phyloP scores from a whole-genome alignment of 202 grass and related monocot genomes.

The Digitaria exilis region DNA sequence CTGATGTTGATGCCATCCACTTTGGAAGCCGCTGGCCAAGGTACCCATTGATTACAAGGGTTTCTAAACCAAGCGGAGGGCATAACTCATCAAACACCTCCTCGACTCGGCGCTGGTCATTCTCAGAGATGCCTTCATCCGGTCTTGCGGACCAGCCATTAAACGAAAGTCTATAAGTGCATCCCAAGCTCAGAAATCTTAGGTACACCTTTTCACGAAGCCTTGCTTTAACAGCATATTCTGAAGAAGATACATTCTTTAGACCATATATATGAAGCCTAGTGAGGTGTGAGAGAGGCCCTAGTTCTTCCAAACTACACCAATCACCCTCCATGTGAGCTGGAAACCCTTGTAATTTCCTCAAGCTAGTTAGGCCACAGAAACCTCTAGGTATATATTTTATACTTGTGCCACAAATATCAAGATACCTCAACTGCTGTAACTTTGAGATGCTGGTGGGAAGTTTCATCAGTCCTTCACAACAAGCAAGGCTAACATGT shows the following conservation, averaged over 20 bases:
- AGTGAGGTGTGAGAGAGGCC: background rate
- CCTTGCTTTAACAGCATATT: background rate
- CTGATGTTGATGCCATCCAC: background rate
- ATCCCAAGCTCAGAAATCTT: background rate
- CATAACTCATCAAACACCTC: slow-evolving; percentile 11
- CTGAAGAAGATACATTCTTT: background rate
- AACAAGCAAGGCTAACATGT: background rate
- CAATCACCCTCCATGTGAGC: background rate
- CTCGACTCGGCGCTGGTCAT: background rate
- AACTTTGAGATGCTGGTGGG: background rate
- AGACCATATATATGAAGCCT: background rate
- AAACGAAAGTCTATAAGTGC: background rate
- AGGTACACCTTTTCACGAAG: background rate
- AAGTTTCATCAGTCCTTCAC: background rate
- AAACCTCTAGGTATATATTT: background rate
- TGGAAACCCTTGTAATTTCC: background rate
- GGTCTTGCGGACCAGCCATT: background rate
- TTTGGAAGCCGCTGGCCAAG: background rate
- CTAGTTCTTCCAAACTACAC: background rate
- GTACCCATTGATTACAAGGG: background rate
- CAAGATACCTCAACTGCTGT: background rate
- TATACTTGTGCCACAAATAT: background rate
- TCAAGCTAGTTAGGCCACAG: background rate
- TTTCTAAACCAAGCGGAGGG: background rate
- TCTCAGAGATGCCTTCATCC: background rate